Conservation (phyloP, 148 eudicot genomes). For the Pharnaceum exiguum region DNA sequence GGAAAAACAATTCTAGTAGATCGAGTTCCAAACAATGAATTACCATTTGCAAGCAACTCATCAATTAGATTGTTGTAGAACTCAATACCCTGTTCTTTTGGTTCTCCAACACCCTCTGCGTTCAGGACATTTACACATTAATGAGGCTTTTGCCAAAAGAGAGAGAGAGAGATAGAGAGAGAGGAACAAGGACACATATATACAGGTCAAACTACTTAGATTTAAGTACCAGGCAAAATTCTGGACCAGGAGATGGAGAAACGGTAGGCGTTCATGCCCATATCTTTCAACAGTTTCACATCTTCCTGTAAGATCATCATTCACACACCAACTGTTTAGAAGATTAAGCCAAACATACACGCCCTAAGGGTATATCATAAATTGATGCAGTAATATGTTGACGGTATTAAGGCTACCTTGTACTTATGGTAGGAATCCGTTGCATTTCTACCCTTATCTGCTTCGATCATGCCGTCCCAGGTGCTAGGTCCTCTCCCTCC, state of each 20-base stretch:
- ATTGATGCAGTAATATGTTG: background rate
- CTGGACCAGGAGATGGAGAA: constrained; percentile 36
- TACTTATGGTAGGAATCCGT: constrained; percentile 5
- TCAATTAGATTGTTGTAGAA: constrained; percentile 25
- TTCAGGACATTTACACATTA: background rate
- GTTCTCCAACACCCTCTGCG: constrained; percentile 9
- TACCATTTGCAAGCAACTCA: constrained; percentile 18
- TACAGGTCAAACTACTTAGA: background rate
- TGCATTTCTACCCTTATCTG: background rate
- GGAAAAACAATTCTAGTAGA: too few relatives aligned
- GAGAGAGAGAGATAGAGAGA: background rate
- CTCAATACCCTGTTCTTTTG: constrained; percentile 17
- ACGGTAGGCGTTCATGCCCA: constrained; percentile 25
- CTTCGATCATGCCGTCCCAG: constrained; percentile 9
- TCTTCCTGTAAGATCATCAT: constrained; percentile 18
- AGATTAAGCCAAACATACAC: background rate
- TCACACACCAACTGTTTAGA: background rate
- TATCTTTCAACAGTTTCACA: constrained; percentile 24
- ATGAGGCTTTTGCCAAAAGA: background rate
- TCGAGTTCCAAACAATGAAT: background rate
- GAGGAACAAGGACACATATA: background rate
- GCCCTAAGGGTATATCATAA: background rate
- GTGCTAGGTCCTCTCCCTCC: constrained; percentile 9
- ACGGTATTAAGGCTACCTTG: background rate
- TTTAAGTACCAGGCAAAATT: constrained; percentile 25